These are phyloP conservation scores for Podospora pseudocomata DNA, from an alignment of 495 filamentous ascomycete genomes.

Conservation along the genomic window DNA sequence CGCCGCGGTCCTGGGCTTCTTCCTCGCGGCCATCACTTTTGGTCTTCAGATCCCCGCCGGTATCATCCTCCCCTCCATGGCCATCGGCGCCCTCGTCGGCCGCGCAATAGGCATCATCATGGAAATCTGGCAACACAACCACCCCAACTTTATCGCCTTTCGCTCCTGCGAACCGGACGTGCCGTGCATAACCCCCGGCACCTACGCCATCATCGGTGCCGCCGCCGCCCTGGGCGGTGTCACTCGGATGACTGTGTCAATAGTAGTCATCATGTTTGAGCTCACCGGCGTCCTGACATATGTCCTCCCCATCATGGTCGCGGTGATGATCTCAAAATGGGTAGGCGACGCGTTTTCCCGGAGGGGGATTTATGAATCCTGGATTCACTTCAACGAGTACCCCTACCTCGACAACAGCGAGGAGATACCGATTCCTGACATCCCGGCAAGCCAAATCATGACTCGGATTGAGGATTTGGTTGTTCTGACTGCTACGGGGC, in stretches of 20 bases:
- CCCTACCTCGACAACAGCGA: constrained; percentile 94
- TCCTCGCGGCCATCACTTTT: constrained; percentile 85
- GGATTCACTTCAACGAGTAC: constrained; percentile 96
- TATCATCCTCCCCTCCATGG: constrained; percentile 96
- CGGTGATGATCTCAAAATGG: constrained; percentile 99
- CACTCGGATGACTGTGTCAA: constrained; percentile 95
- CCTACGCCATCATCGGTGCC: constrained; percentile 94
- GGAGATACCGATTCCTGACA: constrained; percentile 75
- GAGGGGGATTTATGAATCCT: constrained; percentile 93
- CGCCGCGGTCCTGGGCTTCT: constrained; percentile 76
- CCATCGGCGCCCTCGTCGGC: constrained; percentile 90
- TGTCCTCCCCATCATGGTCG: constrained; percentile 97
- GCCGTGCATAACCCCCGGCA: constrained; percentile 87
- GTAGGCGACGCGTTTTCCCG: constrained; percentile 94
- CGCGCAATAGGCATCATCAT: constrained; percentile 85
- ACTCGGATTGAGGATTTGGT: constrained; percentile 87
- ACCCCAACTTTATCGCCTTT: constrained; percentile 76
- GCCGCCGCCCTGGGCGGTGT: constrained; percentile 94
- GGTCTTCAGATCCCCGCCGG: constrained; percentile 95
- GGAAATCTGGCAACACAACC: constrained; percentile 79
- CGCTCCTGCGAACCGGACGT: constrained; percentile 78
- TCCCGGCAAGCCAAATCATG: constrained; percentile 82
- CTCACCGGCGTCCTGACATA: constrained; percentile 94
- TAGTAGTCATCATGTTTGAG: constrained; percentile 99
- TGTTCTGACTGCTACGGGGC: constrained; percentile 77